Evolutionary conservation across 73 alveolate species (phyloP).

Genomic region (Uronychia setigera): DNA sequence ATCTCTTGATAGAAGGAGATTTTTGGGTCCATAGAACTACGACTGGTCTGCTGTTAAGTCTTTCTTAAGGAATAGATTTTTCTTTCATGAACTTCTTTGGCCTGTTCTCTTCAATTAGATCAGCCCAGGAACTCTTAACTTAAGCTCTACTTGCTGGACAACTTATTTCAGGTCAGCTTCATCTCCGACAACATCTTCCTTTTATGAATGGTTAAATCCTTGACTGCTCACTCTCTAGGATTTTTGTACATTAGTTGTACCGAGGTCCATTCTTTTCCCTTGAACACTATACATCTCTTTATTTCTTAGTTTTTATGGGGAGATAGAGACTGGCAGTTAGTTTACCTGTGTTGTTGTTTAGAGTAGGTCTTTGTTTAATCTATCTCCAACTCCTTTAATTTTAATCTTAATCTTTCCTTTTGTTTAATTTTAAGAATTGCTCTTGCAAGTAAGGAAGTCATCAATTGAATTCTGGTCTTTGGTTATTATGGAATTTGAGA

Average conservation of each 20-base stretch:
- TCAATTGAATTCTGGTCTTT: no score
- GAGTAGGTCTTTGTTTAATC: no score
- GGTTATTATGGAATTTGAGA: no score
- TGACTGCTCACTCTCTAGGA: not conserved
- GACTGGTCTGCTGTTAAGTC: no score
- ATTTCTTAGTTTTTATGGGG: not conserved
- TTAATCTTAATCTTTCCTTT: no score
- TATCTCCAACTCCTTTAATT: no score
- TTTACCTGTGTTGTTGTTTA: no score
- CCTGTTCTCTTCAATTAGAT: not conserved
- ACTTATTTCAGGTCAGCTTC: not conserved
- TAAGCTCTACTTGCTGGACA: not conserved
- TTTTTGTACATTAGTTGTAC: no score
- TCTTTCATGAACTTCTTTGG: not conserved
- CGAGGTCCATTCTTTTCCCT: not conserved
- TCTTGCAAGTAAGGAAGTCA: no score
- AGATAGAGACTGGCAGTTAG: not conserved
- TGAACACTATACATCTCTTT: not conserved
- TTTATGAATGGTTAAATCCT: not conserved
- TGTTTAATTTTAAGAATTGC: no score
- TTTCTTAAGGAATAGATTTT: not conserved
- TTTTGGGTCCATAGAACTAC: not conserved
- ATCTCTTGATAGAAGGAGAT: no score
- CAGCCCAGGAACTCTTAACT: not conserved
- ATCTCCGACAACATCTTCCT: not conserved